Percentiles rank a stretch among this genome's conserved stretches.
These are phyloP conservation scores for Pulveroboletus ravenelii DNA, from an alignment of 768 basidiomycete species.

Conservation along the genomic window DNA sequence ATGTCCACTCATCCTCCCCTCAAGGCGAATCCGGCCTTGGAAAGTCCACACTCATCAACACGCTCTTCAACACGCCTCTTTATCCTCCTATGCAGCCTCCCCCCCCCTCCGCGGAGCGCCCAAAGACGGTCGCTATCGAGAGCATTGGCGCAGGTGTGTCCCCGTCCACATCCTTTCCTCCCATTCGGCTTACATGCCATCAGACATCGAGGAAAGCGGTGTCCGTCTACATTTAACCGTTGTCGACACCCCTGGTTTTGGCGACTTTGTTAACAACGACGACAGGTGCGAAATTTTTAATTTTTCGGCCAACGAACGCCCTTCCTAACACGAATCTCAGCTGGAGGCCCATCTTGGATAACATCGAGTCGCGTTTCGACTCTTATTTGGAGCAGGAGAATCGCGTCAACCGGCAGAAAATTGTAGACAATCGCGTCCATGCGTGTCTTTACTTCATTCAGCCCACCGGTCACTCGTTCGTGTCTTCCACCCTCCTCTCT, in stretches of 20 bases:
- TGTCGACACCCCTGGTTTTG: conserved; percentile 98
- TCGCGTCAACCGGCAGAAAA: conserved; percentile 90
- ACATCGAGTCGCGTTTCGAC: conserved; percentile 97
- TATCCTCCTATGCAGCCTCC: conserved; percentile 85
- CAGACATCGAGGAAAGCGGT: conserved; percentile 98
- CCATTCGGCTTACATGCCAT: conserved; percentile 22
- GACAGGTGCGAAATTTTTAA: conserved; percentile 63
- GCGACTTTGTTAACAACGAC: conserved; percentile 99
- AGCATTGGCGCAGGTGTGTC: conserved; percentile 91
- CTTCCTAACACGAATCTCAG: conserved; percentile 39
- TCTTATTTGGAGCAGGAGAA: conserved; percentile 98
- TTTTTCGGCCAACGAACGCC: conserved; percentile 7
- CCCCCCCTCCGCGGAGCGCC: conserved; percentile 78
- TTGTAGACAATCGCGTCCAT: conserved; percentile 95
- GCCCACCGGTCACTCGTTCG: conserved; percentile 96
- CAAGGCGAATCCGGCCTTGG: conserved; percentile 96
- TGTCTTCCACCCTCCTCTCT: neutral
- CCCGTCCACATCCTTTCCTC: neutral
- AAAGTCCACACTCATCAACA: conserved; percentile 98
- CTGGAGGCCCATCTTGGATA: conserved; percentile 98
- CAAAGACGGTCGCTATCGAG: conserved; percentile 96
- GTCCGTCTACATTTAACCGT: conserved; percentile 97
- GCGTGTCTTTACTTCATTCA: conserved; percentile 99
- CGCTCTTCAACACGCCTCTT: conserved; percentile 94
- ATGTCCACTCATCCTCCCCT: conserved; percentile 4